Evolutionary conservation across 257 asterid species (phyloP), one percentile per base, ranked within the genome.

Genomic region (Fraxinus excelsior): DNA sequence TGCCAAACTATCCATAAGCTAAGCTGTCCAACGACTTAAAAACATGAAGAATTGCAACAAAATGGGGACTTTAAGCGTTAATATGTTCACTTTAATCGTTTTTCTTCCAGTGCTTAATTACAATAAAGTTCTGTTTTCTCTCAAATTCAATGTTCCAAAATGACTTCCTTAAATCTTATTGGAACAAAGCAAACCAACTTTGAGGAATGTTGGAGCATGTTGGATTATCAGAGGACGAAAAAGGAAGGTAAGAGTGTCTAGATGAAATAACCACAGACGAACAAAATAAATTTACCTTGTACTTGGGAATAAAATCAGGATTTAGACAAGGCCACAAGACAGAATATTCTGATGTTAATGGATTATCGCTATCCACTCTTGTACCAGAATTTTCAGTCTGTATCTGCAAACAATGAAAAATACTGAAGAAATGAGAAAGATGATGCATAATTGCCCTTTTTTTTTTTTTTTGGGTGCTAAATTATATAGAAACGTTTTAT

Each of bases 1-100:
- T 86, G 87, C 72, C 31, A 77, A 76, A 23, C 23, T 34, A 2
- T 29, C 7, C 34, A 7, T 26, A 35, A n/a, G 42, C 49, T 18
- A 49, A 72, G 42, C 13, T 32, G 31, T 18, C 14, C 49, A 40
- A 40, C 0, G 11, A 12, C 72, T 8, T 34, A 1, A 49, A 34
- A 6, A 34, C 51, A 34, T 8, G 42, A 9, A 68, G 40, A 35
- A 1, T 19, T 68, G 32, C 26, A 68, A 42, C 14, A 42, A 42
- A 35, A 40, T 2, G 2, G 1, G 49, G 49, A 42, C 49, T 42
- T 37, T 0, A 42, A 42, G 11, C 3, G 18, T 42, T 42, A 11
- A 42, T 12, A 1, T 14, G 56, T 46, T 42, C 49, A 2, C 56
- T 46, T 46, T 16, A 46, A 46, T 14, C 56, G 7, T 46, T 46